Evolutionary conservation across 164 flowering plant species (phyloP).

Genomic region (Stephania japonica): DNA sequence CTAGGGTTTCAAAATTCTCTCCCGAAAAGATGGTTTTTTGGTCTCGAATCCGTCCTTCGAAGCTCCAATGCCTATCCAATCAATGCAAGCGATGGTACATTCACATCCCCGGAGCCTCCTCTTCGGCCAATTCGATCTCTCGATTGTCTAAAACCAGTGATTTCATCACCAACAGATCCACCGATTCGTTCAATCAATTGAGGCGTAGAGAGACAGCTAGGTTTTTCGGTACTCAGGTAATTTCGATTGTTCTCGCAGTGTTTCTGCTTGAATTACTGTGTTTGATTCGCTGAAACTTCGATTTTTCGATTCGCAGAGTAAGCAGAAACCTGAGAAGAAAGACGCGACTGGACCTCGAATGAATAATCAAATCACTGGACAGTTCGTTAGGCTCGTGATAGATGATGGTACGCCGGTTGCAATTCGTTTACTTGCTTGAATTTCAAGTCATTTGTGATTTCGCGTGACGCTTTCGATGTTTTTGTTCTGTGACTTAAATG

Average conservation of each 20-base stretch:
- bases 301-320: slow-evolving; percentile 24
- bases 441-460: not conserved
- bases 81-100: slow-evolving; percentile 29
- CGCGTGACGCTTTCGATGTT: too few relatives aligned
- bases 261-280: not conserved
- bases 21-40: slow-evolving; percentile 33
- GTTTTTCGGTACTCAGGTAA: slow-evolving; percentile 62
- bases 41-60: slow-evolving; percentile 29
- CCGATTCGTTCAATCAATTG: slow-evolving; percentile 9
- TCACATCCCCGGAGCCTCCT: slow-evolving; percentile 11
- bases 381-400: slow-evolving; percentile 48
- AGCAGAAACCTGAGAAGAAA: slow-evolving; percentile 37
- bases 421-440: not conserved
- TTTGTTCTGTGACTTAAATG: too few relatives aligned
- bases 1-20: not conserved
- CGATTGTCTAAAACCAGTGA: slow-evolving; percentile 4
- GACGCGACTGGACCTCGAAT: slow-evolving; percentile 31
- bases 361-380: slow-evolving; percentile 48
- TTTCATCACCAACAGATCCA: slow-evolving; percentile 16
- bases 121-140: slow-evolving; percentile 9
- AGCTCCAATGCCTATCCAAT: slow-evolving; percentile 15
- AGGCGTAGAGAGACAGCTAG: slow-evolving; percentile 28
- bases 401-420: slow-evolving; percentile 46
- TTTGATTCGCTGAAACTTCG: not conserved
- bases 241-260: not conserved